Evolutionary conservation across 441 rosid species (phyloP).

Genomic region (Manihot esculenta): DNA sequence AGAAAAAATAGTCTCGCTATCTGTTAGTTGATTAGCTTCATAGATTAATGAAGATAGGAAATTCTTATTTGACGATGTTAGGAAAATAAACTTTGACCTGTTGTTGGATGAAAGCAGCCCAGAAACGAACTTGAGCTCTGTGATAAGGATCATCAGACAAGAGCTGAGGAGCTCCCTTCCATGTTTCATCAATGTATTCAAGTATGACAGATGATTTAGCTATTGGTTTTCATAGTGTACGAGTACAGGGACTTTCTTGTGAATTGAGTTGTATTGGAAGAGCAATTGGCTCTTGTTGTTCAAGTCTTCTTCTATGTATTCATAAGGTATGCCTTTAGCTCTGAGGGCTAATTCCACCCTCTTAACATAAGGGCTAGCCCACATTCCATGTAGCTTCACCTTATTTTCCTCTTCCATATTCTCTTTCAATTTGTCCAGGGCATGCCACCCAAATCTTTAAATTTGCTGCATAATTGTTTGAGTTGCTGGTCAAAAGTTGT

Average conservation of each 20-base stretch:
- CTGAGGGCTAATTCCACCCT: conserved; percentile 41
- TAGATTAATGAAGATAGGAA: too few species aligned
- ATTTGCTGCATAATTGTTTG: too few species aligned
- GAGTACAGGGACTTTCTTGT: conserved; percentile 1
- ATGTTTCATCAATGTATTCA: neutral
- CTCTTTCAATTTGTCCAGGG: neutral
- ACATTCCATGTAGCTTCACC: conserved; percentile 21
- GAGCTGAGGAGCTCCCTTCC: neutral
- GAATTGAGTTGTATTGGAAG: neutral
- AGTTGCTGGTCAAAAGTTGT: neutral
- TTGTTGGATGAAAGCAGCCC: neutral
- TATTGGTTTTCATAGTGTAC: neutral
- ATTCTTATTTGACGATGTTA: neutral
- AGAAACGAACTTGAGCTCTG: neutral
- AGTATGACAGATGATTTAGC: neutral
- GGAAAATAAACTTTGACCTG: neutral
- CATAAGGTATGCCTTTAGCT: conserved; percentile 28
- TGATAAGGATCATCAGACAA: neutral
- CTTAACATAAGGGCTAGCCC: conserved; percentile 22
- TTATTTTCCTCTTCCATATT: conserved; percentile 8
- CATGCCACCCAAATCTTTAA: too few species aligned
- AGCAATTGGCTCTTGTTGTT: too few species aligned
- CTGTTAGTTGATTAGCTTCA: too few species aligned
- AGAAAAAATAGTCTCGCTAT: too few species aligned
- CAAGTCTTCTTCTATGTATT: neutral